These are phyloP conservation scores for Pyricularia grisea DNA, from an alignment of 2,329 filamentous ascomycete genomes.

Conservation along the genomic window DNA sequence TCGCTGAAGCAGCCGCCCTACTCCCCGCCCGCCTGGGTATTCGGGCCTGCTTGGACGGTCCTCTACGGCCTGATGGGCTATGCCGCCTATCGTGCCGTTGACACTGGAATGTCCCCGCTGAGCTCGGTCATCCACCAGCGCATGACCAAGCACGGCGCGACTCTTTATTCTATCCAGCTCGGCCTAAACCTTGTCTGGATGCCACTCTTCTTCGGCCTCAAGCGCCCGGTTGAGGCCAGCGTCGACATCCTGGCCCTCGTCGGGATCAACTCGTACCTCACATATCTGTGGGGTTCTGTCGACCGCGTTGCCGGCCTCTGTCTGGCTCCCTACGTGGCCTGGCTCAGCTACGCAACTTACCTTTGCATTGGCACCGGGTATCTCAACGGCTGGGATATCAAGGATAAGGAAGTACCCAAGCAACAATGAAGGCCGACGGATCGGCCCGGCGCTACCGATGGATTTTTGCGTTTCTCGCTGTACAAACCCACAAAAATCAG, in stretches of 20 bases:
- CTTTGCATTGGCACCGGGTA: slow-evolving; percentile 61
- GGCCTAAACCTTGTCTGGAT: slow-evolving; percentile 83
- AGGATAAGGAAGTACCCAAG: slow-evolving; percentile 17
- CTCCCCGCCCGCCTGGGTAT: slow-evolving; percentile 50
- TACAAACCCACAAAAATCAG: background rate
- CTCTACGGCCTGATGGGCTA: slow-evolving; percentile 82
- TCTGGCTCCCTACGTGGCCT: slow-evolving; percentile 73
- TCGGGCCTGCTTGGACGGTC: slow-evolving; percentile 56
- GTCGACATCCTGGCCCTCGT: slow-evolving; percentile 65
- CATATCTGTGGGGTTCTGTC: slow-evolving; percentile 66
- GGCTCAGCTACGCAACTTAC: slow-evolving; percentile 84
- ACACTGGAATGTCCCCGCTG: slow-evolving; percentile 48
- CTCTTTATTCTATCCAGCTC: slow-evolving; percentile 79
- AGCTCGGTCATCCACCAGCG: slow-evolving; percentile 42
- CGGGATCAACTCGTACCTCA: slow-evolving; percentile 63
- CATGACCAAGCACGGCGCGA: slow-evolving; percentile 58
- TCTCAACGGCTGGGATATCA: slow-evolving; percentile 59
- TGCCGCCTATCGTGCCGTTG: slow-evolving; percentile 70
- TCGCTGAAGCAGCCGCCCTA: slow-evolving; percentile 59
- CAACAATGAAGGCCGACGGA: slow-evolving; percentile 9
- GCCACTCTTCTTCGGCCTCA: slow-evolving; percentile 81
- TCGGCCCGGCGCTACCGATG: background rate
- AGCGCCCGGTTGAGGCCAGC: slow-evolving; percentile 64
- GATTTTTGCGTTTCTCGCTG: background rate
- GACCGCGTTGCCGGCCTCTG: slow-evolving; percentile 65